Base-by-base conservation (phyloP, 2,329 filamentous ascomycete species). In the Knoxdaviesia capensis region DNA sequence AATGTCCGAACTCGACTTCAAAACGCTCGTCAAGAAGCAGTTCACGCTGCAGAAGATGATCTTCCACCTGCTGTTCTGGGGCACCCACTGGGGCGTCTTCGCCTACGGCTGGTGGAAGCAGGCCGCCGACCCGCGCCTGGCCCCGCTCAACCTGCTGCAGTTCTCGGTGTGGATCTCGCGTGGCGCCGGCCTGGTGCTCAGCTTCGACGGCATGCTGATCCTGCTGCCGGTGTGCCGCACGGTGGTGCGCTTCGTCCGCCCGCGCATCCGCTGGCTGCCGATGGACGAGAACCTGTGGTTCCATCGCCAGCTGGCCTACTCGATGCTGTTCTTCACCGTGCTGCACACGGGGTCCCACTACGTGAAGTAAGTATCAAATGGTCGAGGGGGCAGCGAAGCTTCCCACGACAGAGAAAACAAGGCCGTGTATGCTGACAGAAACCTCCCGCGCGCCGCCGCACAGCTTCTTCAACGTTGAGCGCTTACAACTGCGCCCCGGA, bases 251-350 rank as follows among this genome's bases (percentile, higher is more conserved):
- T 80, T 75, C 55, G 58, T 96, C 43, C 74, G 90, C 48, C 90
- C 90, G 30, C 93, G 92, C 65, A 62, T 94, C 48, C 74, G 77
- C 58, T 94, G 82, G 65, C 57, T 96, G 8, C 90, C 90, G 5
- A 70, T 98, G n/a, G 90, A 98, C 54, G 90, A 98, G 63, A 92
- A 87, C 46, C 71, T 87, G 50, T 98, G 87, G 86, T 92, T 98
- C 60, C 90, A 98, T 64, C 72, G 88, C 48, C 90, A 98, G 59
- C 72, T 93, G 35, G 88, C 90, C 29, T 98, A 98, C 56, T 68
- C 85, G 1, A 66, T 96, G 62, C 68, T 96, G 3, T 55, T 94
- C 42, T 98, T 87, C 59, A 82, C 80, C 30, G 69, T 77, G 40
- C 59, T 85, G 31, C 90, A 98, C 58, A 80, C 78, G 1, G 56